phyloP scores from a whole-genome alignment of 441 rosid genomes.

The Jatropha multifida region DNA sequence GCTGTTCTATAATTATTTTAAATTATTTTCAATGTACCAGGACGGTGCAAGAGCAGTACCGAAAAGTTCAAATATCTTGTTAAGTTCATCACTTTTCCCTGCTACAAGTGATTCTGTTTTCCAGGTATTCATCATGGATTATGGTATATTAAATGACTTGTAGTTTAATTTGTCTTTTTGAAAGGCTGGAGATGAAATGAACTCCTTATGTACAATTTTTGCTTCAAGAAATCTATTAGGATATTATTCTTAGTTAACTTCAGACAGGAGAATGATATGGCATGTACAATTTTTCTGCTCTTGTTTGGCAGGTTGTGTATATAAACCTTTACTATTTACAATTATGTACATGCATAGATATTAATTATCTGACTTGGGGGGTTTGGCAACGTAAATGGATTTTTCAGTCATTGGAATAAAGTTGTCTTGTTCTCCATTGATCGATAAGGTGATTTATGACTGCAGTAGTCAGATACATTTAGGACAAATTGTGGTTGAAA shows the following conservation, averaged over 20 bases:
- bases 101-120: conserved; percentile 51
- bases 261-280: neutral
- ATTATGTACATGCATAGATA: neutral
- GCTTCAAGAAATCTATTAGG: neutral
- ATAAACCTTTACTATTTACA: neutral
- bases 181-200: neutral
- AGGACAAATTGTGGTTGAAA: neutral
- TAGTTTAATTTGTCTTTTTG: neutral
- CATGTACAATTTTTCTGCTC: neutral
- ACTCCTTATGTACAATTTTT: neutral
- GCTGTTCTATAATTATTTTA: conserved; percentile 17
- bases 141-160: neutral
- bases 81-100: conserved; percentile 53
- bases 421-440: neutral
- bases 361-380: neutral
- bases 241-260: neutral
- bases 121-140: conserved; percentile 52
- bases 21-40: conserved; percentile 42
- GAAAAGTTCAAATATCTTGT: conserved; percentile 41
- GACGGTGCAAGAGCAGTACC: conserved; percentile 67
- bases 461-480: no score
- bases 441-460: neutral
- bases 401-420: neutral
- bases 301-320: neutral
- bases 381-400: neutral